These are phyloP conservation scores for Phytophthora crassamura DNA, from an alignment of 352 stramenopile species.

Conservation along the genomic window DNA sequence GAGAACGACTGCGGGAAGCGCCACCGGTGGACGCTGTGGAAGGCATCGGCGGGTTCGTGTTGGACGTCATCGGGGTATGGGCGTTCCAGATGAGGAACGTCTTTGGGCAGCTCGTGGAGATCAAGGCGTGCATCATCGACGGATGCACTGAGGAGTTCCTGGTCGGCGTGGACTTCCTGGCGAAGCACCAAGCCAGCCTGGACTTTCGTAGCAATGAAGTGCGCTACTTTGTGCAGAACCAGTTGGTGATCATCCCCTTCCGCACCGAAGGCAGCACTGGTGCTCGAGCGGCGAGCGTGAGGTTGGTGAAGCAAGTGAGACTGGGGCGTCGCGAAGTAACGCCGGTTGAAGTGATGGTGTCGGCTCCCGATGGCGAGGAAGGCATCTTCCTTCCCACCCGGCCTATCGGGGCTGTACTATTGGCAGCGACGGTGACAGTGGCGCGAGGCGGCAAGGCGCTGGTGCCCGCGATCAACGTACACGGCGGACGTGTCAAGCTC, in stretches of 20 bases:
- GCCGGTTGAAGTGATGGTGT: conserved; percentile 10
- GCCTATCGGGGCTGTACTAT: background rate
- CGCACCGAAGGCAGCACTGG: too few relatives aligned
- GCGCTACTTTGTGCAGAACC: background rate
- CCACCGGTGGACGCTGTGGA: background rate
- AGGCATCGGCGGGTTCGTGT: conserved; percentile 2
- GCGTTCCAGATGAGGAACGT: background rate
- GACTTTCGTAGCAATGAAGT: conserved; percentile 4
- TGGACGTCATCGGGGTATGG: conserved; percentile 1
- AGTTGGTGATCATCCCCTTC: background rate
- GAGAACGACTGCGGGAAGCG: background rate
- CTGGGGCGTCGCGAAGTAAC: background rate
- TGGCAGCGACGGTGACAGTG: conserved; percentile 11
- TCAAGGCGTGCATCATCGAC: conserved; percentile 2
- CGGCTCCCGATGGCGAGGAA: conserved; percentile 8
- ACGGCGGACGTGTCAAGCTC: background rate
- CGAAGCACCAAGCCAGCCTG: background rate
- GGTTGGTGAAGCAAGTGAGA: background rate
- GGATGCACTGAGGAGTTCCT: conserved; percentile 1
- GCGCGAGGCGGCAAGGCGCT: background rate
- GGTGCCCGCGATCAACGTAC: conserved; percentile 16
- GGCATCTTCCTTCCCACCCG: conserved; percentile 1
- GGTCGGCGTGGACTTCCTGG: background rate
- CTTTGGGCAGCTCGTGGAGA: background rate
- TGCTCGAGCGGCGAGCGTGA: too few relatives aligned